phyloP scores from a whole-genome alignment of 176 grass and related monocot species.

The Carex myosuroides region DNA sequence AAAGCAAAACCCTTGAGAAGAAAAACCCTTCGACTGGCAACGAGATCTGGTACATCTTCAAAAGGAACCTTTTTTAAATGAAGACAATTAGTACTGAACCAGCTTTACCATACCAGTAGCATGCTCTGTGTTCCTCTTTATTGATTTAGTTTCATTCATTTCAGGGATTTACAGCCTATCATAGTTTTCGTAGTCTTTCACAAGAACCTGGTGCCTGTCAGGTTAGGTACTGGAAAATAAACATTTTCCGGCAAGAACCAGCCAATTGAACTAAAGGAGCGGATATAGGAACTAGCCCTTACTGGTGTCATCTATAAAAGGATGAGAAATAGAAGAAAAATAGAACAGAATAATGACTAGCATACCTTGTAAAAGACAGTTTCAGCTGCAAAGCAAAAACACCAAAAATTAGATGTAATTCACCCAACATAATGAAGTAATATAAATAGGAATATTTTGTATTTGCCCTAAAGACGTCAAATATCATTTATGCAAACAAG shows the following conservation, averaged over 20 bases:
- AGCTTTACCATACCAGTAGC: not conserved
- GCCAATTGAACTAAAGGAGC: not conserved
- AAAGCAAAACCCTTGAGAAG: slow-evolving; percentile 92
- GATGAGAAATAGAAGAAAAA: slow-evolving; percentile 15
- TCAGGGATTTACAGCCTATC: not conserved
- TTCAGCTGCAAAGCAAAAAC: slow-evolving; percentile 59
- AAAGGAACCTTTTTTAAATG: slow-evolving; percentile 67
- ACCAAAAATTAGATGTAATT: slow-evolving; percentile 13
- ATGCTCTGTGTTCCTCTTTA: not conserved
- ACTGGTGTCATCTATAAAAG: not conserved
- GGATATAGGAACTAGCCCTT: not conserved
- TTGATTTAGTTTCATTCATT: not conserved
- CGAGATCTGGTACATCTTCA: slow-evolving; percentile 91
- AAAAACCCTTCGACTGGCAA: slow-evolving; percentile 62
- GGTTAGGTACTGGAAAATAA: not conserved
- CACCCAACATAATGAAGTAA: not conserved
- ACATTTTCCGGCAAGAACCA: not conserved
- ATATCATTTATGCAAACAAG: not conserved
- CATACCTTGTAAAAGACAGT: slow-evolving; percentile 81
- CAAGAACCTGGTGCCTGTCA: not conserved
- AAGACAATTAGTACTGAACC: not conserved
- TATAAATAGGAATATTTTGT: slow-evolving; percentile 4
- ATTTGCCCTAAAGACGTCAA: not conserved
- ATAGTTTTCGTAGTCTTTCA: not conserved
- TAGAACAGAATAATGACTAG: not conserved